Percentiles rank a stretch among this genome's conserved stretches.
phyloP scores from a whole-genome alignment of 1,139 yeast species.

The Debaryomyces subglobosus region DNA sequence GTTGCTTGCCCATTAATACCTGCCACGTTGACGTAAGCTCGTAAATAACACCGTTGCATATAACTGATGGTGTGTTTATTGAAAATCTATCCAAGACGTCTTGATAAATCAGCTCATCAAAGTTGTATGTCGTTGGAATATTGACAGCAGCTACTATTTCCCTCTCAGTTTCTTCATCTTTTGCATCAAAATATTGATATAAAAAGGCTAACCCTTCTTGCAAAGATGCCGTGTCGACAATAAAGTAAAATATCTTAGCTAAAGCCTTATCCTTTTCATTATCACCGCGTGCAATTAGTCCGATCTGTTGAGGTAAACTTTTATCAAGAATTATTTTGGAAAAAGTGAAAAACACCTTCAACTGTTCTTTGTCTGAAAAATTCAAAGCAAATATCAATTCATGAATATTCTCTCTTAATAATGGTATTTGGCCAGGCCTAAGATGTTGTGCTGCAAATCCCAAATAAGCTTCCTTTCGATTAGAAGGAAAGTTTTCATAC shows the following conservation, averaged over 20 bases:
- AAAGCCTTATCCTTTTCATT: conserved; percentile 30
- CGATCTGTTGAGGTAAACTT: conserved; percentile 78
- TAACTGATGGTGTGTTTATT: conserved; percentile 52
- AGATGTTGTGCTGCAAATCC: conserved; percentile 25
- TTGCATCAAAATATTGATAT: conserved; percentile 38
- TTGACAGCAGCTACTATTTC: conserved; percentile 26
- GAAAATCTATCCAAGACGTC: conserved; percentile 36
- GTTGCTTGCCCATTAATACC: conserved; percentile 39
- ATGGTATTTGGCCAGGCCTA: conserved; percentile 65
- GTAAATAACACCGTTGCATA: conserved; percentile 74
- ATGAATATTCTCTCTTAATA: conserved; percentile 72
- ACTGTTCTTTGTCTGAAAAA: conserved; percentile 53
- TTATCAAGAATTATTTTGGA: conserved; percentile 55
- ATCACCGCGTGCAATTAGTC: conserved; percentile 64
- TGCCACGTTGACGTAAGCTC: conserved; percentile 44
- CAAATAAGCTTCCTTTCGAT: conserved; percentile 45
- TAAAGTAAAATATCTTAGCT: conserved; percentile 38
- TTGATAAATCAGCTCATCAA: conserved; percentile 29
- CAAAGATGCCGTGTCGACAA: conserved; percentile 32
- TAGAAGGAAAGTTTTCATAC: conserved; percentile 50
- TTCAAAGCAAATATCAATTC: conserved; percentile 75
- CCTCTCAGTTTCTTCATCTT: conserved; percentile 27
- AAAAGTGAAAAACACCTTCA: conserved; percentile 50
- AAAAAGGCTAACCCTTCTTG: conserved; percentile 47
- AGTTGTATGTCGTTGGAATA: conserved; percentile 20